A percentile compares a stretch with the other conserved stretches of the same genome.
Conservation (phyloP, 2,329 filamentous ascomycete species). For the Verticillium longisporum region DNA sequence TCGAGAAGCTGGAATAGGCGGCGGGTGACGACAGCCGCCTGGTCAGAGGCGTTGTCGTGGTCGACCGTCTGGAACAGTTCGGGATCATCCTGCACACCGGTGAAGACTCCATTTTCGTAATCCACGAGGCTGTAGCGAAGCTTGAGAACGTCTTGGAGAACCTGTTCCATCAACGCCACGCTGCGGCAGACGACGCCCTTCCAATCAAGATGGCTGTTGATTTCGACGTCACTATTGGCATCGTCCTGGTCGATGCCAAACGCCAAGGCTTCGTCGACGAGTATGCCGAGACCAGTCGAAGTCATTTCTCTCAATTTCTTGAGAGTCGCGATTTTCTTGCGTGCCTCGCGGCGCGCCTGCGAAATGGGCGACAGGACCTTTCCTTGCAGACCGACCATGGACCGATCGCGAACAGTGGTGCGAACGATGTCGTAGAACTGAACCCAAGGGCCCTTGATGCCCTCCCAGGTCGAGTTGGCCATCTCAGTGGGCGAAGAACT, state of each 20-base stretch:
- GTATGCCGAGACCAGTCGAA: constrained; percentile 76
- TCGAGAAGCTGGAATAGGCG: constrained; percentile 65
- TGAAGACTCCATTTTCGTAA: constrained; percentile 61
- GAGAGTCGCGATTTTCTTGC: constrained; percentile 65
- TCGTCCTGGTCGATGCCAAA: constrained; percentile 52
- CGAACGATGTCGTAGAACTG: constrained; percentile 77
- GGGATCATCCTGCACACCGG: constrained; percentile 53
- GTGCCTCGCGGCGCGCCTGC: constrained; percentile 65
- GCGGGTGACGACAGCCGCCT: constrained; percentile 55
- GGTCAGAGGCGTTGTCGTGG: constrained; percentile 34
- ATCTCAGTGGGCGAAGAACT: constrained; percentile 19
- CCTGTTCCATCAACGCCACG: constrained; percentile 78
- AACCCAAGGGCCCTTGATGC: constrained; percentile 48
- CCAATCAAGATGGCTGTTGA: constrained; percentile 42
- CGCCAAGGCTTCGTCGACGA: constrained; percentile 79
- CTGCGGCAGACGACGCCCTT: constrained; percentile 74
- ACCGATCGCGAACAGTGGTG: constrained; percentile 67
- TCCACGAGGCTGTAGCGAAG: constrained; percentile 56
- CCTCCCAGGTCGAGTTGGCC: constrained; percentile 25
- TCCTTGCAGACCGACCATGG: constrained; percentile 62
- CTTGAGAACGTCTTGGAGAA: constrained; percentile 64
- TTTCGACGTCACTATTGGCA: constrained; percentile 43
- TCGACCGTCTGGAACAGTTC: constrained; percentile 48
- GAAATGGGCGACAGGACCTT: constrained; percentile 74
- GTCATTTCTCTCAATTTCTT: constrained; percentile 71